Evolutionary conservation across 2,329 filamentous ascomycete genomes (phyloP), one percentile per base, ranked within the genome.

Genomic region (Cladophialophora chaetospira): DNA sequence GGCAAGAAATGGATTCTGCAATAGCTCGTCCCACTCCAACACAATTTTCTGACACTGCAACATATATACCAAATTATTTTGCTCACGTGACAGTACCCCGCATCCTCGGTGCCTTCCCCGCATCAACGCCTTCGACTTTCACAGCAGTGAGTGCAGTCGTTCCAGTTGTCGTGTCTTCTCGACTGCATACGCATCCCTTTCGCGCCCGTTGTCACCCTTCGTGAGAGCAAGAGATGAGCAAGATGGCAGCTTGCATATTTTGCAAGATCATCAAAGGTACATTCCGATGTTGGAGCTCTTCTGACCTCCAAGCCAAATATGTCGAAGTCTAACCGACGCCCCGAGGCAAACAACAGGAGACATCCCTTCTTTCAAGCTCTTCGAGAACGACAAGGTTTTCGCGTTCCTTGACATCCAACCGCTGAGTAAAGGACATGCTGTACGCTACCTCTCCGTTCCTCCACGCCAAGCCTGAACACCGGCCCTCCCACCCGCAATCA

Each of bases 381-480:
- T 90, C 71, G 94, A 99, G 77, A 94, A 84, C 68, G 89, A 96
- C 33, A 96, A 93, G 78, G 89, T 93, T 43, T 81, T 96, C 61
- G 94, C 94, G 8, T 99, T 99, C 74, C 88, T 99, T 65, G 94
- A 99, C 73, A 97, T 99, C 75, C 87, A 91, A 64, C 94, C 94
- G 3, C 78, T 97, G 19, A 91, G 87, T 73, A 83, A 83, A 70
- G 94, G 94, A 55, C 94, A 99, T 70, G 89, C 92, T 64, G 93
- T 97, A 80, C 38, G 56, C 21, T 36, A 19, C 35, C 5, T 9
- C 33, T 21, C 46, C 28, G 55, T 31, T 51, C 35, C 5, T 36
- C 25, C 11, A 38, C 33, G 47, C 54, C 15, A 17, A 3, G 11
- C 11, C n/a, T 25, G 5, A 10, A 9, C 28, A 9, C 1, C 3